These are phyloP conservation scores for Cyclotella cryptica DNA, from an alignment of 108 stramenopile genomes.

Conservation along the genomic window DNA sequence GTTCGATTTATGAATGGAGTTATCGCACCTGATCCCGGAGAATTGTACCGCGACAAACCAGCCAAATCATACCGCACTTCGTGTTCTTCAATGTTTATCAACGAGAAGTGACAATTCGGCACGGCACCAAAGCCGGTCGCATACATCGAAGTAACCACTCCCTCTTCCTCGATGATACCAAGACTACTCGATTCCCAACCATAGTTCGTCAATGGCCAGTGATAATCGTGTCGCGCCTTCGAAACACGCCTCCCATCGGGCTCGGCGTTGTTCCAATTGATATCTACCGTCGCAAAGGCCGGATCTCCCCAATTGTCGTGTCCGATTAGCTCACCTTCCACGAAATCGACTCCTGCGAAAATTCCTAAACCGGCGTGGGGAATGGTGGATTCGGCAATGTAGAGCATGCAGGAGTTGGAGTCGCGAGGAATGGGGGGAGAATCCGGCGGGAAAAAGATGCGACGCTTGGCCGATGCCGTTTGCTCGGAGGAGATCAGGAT, in stretches of 20 bases:
- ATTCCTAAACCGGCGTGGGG: slow-evolving; percentile 37
- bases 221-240: slow-evolving; percentile 28
- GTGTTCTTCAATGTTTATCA: slow-evolving; percentile 37
- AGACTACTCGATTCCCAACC: slow-evolving; percentile 41
- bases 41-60: slow-evolving; percentile 35
- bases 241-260: background rate
- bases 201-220: slow-evolving; percentile 48
- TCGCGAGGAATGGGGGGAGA: no score
- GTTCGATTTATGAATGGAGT: slow-evolving; percentile 41
- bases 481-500: no score
- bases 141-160: slow-evolving; percentile 23
- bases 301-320: slow-evolving; percentile 29
- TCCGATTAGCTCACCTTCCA: slow-evolving; percentile 19
- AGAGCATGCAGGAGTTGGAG: no score
- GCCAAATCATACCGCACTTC: slow-evolving; percentile 20
- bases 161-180: slow-evolving; percentile 24
- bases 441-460: no score
- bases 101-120: slow-evolving; percentile 41
- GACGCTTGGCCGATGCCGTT: no score
- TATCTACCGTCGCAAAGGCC: slow-evolving; percentile 35
- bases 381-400: no score
- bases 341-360: slow-evolving; percentile 23
- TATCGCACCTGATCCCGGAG: slow-evolving; percentile 41
- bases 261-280: slow-evolving; percentile 38
- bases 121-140: slow-evolving; percentile 39